These are phyloP conservation scores for Spirogloea muscicola DNA, from an alignment of 139 green algal genomes.

Conservation along the genomic window DNA sequence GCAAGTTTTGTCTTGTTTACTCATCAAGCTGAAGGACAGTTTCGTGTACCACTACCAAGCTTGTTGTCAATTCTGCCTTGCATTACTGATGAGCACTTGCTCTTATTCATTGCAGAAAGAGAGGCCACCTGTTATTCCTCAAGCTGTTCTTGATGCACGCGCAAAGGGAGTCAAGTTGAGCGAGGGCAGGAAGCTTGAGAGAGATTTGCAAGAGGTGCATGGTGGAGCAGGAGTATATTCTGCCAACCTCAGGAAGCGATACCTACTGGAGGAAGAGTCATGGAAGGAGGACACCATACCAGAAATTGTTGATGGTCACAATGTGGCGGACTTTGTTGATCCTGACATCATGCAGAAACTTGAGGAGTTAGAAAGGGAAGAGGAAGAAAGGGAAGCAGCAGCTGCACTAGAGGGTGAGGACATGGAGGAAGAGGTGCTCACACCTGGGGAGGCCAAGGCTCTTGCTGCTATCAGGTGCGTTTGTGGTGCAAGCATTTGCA, in stretches of 20 bases:
- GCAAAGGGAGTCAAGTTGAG: too few relatives aligned
- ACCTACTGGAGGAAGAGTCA: conserved; percentile 69
- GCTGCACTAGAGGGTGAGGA: conserved; percentile 48
- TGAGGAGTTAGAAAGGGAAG: conserved; percentile 88
- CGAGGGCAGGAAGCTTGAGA: conserved; percentile 49
- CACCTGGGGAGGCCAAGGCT: conserved; percentile 62
- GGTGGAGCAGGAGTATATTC: conserved; percentile 93
- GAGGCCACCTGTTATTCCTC: conserved; percentile 81
- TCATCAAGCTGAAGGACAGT: too few relatives aligned
- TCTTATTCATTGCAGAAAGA: too few relatives aligned
- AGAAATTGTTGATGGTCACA: conserved; percentile 94
- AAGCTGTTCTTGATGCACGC: too few relatives aligned
- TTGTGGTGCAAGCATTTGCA: too few relatives aligned
- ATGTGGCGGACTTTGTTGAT: conserved; percentile 96
- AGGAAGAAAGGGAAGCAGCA: conserved; percentile 59
- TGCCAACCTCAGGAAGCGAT: conserved; percentile 80
- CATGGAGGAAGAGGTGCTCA: conserved; percentile 62
- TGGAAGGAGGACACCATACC: conserved; percentile 97
- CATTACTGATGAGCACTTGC: too few relatives aligned
- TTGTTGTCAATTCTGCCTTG: too few relatives aligned
- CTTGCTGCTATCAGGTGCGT: conserved; percentile 39
- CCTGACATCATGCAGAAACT: conserved; percentile 92
- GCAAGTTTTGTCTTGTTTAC: too few relatives aligned
- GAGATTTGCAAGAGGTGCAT: conserved; percentile 76
- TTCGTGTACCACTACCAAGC: too few relatives aligned